These are phyloP conservation scores for Pleurotus tuoliensis DNA, from an alignment of 768 basidiomycete species.

Conservation along the genomic window DNA sequence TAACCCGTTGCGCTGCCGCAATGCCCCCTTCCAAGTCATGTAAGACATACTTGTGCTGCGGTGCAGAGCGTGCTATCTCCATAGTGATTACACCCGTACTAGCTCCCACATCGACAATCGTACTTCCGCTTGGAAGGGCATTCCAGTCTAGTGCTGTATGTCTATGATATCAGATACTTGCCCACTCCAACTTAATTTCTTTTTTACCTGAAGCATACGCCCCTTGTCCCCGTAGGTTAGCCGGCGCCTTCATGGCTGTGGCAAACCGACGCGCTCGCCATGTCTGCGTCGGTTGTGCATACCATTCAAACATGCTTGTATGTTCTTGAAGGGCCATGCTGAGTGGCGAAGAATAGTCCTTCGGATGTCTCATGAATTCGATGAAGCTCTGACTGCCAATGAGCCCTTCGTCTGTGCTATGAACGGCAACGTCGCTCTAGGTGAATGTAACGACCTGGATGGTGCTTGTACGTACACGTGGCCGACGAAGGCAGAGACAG, in stretches of 20 bases:
- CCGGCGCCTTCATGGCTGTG: slow-evolving; percentile 25
- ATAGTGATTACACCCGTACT: slow-evolving; percentile 22
- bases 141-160: slow-evolving; percentile 22
- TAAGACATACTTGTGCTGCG: slow-evolving; percentile 19
- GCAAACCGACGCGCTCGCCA: slow-evolving; percentile 22
- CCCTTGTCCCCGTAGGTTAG: background rate
- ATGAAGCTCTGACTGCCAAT: slow-evolving; percentile 15
- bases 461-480: background rate
- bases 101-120: slow-evolving; percentile 28
- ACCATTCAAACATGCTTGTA: slow-evolving; percentile 21
- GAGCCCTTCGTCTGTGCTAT: slow-evolving; percentile 18
- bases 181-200: background rate
- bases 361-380: slow-evolving; percentile 15
- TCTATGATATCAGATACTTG: background rate
- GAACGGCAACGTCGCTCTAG: background rate
- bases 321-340: slow-evolving; percentile 11
- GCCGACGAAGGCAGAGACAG: background rate
- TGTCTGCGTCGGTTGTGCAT: slow-evolving; percentile 18
- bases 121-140: slow-evolving; percentile 13
- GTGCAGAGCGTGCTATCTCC: slow-evolving; percentile 13
- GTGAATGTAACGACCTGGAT: background rate
- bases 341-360: background rate
- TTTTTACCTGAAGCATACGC: background rate
- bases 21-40: slow-evolving; percentile 20
- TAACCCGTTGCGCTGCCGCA: slow-evolving; percentile 11